These are phyloP conservation scores for Asterella californica DNA, from an alignment of 225 moss, liverwort and hornwort genomes.

Conservation along the genomic window DNA sequence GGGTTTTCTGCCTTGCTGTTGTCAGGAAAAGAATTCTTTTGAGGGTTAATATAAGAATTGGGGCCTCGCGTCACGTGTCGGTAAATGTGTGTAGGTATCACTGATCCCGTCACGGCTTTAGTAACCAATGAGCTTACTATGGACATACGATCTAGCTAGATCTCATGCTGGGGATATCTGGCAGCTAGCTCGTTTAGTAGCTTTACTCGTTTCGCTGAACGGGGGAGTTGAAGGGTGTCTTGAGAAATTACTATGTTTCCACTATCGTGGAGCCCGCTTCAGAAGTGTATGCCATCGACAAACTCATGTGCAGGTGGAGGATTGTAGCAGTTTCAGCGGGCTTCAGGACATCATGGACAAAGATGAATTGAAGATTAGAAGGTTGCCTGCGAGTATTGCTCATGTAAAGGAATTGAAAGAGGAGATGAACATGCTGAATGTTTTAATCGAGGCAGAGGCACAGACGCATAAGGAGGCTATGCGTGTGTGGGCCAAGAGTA, in stretches of 20 bases:
- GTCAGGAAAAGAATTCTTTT: too few species aligned
- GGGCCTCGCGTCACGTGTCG: too few species aligned
- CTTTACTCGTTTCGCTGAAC: too few species aligned
- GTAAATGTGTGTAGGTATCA: background rate
- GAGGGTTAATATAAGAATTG: too few species aligned
- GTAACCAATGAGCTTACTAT: background rate
- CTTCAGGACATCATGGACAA: constrained; percentile 44
- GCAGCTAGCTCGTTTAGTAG: too few species aligned
- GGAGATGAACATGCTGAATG: constrained; percentile 36
- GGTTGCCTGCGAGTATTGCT: constrained; percentile 35
- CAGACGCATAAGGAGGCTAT: constrained; percentile 46
- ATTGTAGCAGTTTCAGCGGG: constrained; percentile 12
- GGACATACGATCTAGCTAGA: too few species aligned
- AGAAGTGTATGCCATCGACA: background rate
- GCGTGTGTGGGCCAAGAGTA: constrained; percentile 58
- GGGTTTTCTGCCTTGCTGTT: too few species aligned
- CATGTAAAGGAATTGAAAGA: constrained; percentile 50
- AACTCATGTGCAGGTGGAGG: constrained; percentile 30
- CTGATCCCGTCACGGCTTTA: background rate
- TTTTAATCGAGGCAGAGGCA: constrained; percentile 46
- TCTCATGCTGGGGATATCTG: too few species aligned
- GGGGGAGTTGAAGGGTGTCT: background rate
- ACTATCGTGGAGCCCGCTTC: background rate
- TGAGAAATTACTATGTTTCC: background rate
- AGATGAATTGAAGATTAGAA: constrained; percentile 40